A percentile compares a stretch with the other conserved stretches of the same genome.
These are phyloP conservation scores for Ceratocystis colombiana DNA, from an alignment of 2,329 filamentous ascomycete genomes.

Conservation along the genomic window DNA sequence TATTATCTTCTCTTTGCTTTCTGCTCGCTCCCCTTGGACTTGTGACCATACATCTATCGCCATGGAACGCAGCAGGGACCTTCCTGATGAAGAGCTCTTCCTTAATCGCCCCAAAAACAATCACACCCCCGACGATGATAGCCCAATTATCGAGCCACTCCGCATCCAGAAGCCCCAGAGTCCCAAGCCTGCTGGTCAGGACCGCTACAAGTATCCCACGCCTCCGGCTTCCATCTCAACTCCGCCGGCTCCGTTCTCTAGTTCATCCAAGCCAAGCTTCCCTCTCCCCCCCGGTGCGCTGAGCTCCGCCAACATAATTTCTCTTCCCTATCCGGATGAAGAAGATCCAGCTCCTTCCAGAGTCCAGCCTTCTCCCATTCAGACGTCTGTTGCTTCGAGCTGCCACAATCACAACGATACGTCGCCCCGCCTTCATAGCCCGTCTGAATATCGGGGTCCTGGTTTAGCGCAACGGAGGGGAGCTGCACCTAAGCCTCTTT, in stretches of 20 bases:
- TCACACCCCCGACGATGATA: slow-evolving; percentile 45
- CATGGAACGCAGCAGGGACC: slow-evolving; percentile 50
- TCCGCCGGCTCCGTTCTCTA: slow-evolving; percentile 36
- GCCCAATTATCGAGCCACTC: slow-evolving; percentile 72
- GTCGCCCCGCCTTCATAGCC: slow-evolving; percentile 45
- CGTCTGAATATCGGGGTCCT: slow-evolving; percentile 48
- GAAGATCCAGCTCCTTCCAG: slow-evolving; percentile 39
- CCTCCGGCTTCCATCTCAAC: slow-evolving; percentile 35
- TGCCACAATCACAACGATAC: slow-evolving; percentile 42
- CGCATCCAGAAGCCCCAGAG: slow-evolving; percentile 73
- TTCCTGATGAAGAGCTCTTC: slow-evolving; percentile 76
- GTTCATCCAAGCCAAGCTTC: slow-evolving; percentile 46
- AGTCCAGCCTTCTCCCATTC: slow-evolving; percentile 30
- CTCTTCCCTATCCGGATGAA: slow-evolving; percentile 64
- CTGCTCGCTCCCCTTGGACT: not conserved
- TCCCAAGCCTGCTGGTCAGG: slow-evolving; percentile 40
- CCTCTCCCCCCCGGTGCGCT: slow-evolving; percentile 58
- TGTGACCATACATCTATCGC: not conserved
- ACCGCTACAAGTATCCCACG: slow-evolving; percentile 44
- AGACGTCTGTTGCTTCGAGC: slow-evolving; percentile 37
- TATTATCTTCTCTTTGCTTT: not conserved
- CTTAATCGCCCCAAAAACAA: slow-evolving; percentile 45
- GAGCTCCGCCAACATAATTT: slow-evolving; percentile 50
- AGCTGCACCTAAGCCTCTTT: slow-evolving; percentile 69
- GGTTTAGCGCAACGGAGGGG: slow-evolving; percentile 72